Conservation (phyloP, 2,329 filamentous ascomycete genomes). For the Tricladium varicosporioides region DNA sequence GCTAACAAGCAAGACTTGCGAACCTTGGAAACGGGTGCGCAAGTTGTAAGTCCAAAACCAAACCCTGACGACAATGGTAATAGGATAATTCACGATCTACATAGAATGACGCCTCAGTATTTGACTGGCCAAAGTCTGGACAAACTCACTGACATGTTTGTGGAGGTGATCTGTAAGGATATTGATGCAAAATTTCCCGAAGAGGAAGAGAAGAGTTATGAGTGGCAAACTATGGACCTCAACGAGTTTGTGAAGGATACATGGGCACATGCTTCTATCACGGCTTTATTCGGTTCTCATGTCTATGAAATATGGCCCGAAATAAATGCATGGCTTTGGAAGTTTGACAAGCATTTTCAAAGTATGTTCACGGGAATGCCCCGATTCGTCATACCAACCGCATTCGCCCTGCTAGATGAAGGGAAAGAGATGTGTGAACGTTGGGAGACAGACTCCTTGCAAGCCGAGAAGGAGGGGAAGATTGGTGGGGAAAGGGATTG, state of each 20-base stretch:
- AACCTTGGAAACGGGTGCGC: slow-evolving; percentile 18
- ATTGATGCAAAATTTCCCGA: slow-evolving; percentile 22
- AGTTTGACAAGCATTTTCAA: slow-evolving; percentile 21
- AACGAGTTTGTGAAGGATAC: slow-evolving; percentile 18
- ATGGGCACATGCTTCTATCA: slow-evolving; percentile 21
- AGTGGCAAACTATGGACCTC: slow-evolving; percentile 24
- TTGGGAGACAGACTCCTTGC: slow-evolving; percentile 15
- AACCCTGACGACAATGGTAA: slow-evolving; percentile 13
- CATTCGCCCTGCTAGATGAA: slow-evolving; percentile 14
- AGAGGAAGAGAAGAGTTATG: slow-evolving; percentile 5
- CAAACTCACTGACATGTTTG: slow-evolving; percentile 17
- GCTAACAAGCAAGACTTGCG: slow-evolving; percentile 19
- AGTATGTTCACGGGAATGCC: slow-evolving; percentile 18
- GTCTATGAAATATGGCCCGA: slow-evolving; percentile 23
- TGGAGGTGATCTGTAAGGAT: slow-evolving; percentile 16
- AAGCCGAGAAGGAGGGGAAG: slow-evolving; percentile 9
- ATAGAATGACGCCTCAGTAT: slow-evolving; percentile 12
- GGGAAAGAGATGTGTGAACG: slow-evolving; percentile 11
- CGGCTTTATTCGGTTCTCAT: slow-evolving; percentile 21
- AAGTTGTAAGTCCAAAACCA: slow-evolving; percentile 1
- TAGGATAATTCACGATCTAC: slow-evolving; percentile 17
- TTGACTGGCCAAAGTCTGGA: slow-evolving; percentile 16
- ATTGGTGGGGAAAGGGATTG: slow-evolving; percentile 9
- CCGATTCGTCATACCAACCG: slow-evolving; percentile 17
- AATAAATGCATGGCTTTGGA: slow-evolving; percentile 21